Base-by-base conservation (phyloP, 2,329 filamentous ascomycete genomes). In the Venturia pyrina region DNA sequence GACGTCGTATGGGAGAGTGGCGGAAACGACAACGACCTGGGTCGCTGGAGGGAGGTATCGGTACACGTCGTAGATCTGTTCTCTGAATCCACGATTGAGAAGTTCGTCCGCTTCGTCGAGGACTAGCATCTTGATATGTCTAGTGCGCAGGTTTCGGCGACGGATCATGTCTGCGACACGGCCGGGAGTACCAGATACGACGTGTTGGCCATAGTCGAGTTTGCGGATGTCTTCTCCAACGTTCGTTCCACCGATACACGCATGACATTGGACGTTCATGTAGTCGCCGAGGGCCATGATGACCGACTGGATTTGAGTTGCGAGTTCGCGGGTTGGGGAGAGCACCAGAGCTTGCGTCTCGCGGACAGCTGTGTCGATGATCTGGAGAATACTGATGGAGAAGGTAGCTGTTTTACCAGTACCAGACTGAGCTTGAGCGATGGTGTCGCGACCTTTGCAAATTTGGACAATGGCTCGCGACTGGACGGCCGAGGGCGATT, bases 241-340 rank as follows among this genome's bases (percentile, higher is more conserved):
- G 74, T 96, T 98, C 70, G 95, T 99, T 68, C 95, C 95, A 71
- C 95, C 95, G 73, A 99, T 98, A 79, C 95, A 99, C 67, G 95
- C 93, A 74, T 99, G 95, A 80, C 95, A 99, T 79, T 99, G 93
- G 3, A 99, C 91, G 75, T 97, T 97, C 95, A 99, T 98, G 83
- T 97, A 99, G 79, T 99, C 95, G 70, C 95, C 95, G n/a, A 99
- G 86, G n/a, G 95, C 95, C 87, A 98, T 96, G 71, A 99, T 90
- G 67, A 99, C 95, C 44, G 91, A 96, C 80, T 99, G 95, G 70
- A 99, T 99, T 80, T 99, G 95, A 37, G 93, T 97, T 59, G 95
- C 95, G 70, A 99, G 83, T 84, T 99, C 95, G 75, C 95, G 91
- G 24, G 93, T 98, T 2, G 95, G 95, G 4, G 95, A 97, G 10